Percentiles rank a stretch among this genome's conserved stretches.
These are phyloP conservation scores for Melocanna baccifera DNA, from an alignment of 176 grass and related monocot species.

Conservation along the genomic window DNA sequence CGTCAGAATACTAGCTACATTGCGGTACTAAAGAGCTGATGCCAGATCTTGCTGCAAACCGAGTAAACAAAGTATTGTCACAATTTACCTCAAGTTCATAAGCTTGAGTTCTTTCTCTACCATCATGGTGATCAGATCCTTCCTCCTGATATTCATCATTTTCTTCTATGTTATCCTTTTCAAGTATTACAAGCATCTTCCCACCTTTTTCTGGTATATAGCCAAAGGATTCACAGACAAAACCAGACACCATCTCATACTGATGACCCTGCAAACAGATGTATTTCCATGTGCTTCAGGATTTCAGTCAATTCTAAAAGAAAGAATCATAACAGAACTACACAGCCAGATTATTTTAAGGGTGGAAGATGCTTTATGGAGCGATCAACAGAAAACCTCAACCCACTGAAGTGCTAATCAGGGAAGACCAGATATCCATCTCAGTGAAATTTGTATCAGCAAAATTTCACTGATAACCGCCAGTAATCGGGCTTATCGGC, in stretches of 20 bases:
- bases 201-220: slow-evolving; percentile 87
- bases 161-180: slow-evolving; percentile 66
- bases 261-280: slow-evolving; percentile 67
- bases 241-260: slow-evolving; percentile 91
- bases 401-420: background rate
- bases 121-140: slow-evolving; percentile 58
- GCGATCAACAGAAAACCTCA: background rate
- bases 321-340: slow-evolving; percentile 18
- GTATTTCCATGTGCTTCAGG: slow-evolving; percentile 8
- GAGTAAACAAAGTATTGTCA: background rate
- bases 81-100: slow-evolving; percentile 89
- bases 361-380: slow-evolving; percentile 10
- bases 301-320: slow-evolving; percentile 27
- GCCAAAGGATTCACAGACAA: slow-evolving; percentile 94
- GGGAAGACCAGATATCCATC: background rate
- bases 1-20: background rate
- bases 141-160: slow-evolving; percentile 58
- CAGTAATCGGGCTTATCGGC: no score
- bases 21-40: background rate
- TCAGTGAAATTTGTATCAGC: no score
- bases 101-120: slow-evolving; percentile 62
- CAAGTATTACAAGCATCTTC: slow-evolving; percentile 76
- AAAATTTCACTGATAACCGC: no score
- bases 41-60: background rate
- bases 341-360: background rate